phyloP scores from a whole-genome alignment of 306 rosid genomes.

The Fagus sylvatica region DNA sequence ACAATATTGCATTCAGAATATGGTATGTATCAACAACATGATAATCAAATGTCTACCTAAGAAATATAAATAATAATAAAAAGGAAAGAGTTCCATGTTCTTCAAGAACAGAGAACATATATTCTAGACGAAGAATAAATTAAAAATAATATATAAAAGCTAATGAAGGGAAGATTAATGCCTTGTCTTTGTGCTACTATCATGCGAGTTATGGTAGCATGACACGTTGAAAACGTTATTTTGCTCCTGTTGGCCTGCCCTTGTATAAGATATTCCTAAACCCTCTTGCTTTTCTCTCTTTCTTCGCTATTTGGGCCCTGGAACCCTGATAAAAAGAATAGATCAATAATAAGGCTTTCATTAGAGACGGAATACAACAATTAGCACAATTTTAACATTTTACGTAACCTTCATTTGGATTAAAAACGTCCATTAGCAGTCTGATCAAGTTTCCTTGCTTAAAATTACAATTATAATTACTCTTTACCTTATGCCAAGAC shows the following conservation, averaged over 20 bases:
- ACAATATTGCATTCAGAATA: background rate
- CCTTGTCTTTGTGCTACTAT: background rate
- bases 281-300: constrained; percentile 31
- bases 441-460: no score
- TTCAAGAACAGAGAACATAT: background rate
- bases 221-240: constrained; percentile 19
- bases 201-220: constrained; percentile 20
- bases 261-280: constrained; percentile 19
- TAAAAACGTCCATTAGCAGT: no score
- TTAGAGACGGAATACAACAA: no score
- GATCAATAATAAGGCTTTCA: background rate
- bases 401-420: no score
- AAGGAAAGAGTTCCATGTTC: background rate
- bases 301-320: constrained; percentile 11
- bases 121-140: background rate
- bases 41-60: no score
- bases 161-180: background rate
- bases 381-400: no score
- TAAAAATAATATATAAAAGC: background rate
- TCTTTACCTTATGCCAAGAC: no score
- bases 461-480: no score
- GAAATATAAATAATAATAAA: no score
- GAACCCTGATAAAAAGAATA: constrained; percentile 12
- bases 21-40: background rate
- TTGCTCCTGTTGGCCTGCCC: constrained; percentile 22